Percentiles rank a stretch among this genome's conserved stretches.
Evolutionary conservation across 2,329 filamentous ascomycete species (phyloP).

Genomic region (Botryotinia narcissicola): DNA sequence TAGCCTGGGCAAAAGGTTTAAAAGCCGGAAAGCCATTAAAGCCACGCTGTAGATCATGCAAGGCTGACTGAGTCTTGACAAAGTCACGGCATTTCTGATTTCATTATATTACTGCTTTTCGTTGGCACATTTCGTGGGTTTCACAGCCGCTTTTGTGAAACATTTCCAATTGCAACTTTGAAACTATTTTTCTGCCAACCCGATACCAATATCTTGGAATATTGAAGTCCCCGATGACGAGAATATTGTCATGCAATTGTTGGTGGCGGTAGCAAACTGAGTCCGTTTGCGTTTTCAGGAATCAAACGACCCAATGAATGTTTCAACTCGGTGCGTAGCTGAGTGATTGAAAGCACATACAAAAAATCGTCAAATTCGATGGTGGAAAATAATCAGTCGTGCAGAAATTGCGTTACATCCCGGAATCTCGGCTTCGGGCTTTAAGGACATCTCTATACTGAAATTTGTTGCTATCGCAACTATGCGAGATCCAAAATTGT

Average conservation of each 20-base stretch:
- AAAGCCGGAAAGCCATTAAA: neutral
- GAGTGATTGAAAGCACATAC: neutral
- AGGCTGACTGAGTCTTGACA: constrained; percentile 3
- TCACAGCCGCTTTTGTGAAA: neutral
- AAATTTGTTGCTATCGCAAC: constrained; percentile 17
- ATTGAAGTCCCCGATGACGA: neutral
- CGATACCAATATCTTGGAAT: constrained; percentile 12
- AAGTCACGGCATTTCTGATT: neutral
- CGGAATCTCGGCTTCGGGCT: neutral
- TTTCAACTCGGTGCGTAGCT: neutral
- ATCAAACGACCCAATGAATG: neutral
- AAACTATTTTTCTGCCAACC: neutral
- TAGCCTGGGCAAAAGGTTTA: neutral
- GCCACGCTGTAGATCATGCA: constrained; percentile 7
- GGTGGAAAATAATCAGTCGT: neutral
- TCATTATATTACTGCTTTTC: constrained; percentile 1
- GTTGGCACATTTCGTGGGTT: constrained; percentile 4
- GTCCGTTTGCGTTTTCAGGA: neutral
- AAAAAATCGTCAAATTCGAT: neutral
- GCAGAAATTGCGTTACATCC: constrained; percentile 1
- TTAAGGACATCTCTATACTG: neutral
- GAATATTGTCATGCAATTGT: neutral
- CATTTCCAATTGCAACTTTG: constrained; percentile 1
- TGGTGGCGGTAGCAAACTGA: constrained; percentile 4
- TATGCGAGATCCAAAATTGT: neutral